Evolutionary conservation across 768 basidiomycete genomes (phyloP).

Genomic region (Krasilnikovozyma curviuscula): DNA sequence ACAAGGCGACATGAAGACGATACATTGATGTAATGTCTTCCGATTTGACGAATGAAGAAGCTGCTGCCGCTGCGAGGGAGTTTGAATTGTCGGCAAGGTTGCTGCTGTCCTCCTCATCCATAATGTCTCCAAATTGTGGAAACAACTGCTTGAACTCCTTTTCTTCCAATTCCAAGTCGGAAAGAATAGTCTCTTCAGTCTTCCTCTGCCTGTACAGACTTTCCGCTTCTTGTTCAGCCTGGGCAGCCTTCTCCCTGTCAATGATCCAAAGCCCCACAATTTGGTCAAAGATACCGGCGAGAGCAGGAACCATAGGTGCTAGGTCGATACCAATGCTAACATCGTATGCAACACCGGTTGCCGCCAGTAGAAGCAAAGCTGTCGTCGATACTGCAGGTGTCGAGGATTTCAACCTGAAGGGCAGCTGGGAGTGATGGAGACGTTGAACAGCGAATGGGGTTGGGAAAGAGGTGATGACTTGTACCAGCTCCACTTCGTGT

Average conservation of each 20-base stretch:
- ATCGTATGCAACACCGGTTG: constrained; percentile 25
- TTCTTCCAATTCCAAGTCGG: constrained; percentile 61
- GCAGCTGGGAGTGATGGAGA: constrained; percentile 7
- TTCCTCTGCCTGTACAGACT: constrained; percentile 57
- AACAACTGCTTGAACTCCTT: constrained; percentile 67
- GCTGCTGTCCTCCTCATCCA: constrained; percentile 6
- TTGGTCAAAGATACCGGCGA: constrained; percentile 47
- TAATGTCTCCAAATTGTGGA: constrained; percentile 52
- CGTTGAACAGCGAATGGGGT: constrained; percentile 4
- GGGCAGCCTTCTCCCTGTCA: constrained; percentile 49
- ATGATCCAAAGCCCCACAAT: constrained; percentile 63
- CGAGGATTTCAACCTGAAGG: constrained; percentile 6
- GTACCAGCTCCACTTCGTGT: constrained; percentile 16
- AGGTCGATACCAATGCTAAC: constrained; percentile 30
- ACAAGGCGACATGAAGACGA: constrained; percentile 10
- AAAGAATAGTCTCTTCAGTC: constrained; percentile 35
- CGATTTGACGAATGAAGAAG: constrained; percentile 7
- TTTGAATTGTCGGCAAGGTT: background rate
- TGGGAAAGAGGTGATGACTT: constrained; percentile 17
- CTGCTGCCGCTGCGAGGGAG: background rate
- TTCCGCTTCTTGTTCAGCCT: constrained; percentile 42
- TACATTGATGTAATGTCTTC: constrained; percentile 11
- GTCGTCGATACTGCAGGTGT: constrained; percentile 8
- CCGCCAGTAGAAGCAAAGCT: constrained; percentile 11
- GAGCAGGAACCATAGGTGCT: constrained; percentile 20